A percentile compares a stretch with the other conserved stretches of the same genome.
Evolutionary conservation across 805 yeast genomes (phyloP).

Genomic region (Cyberlindnera euphorbiiphila): DNA sequence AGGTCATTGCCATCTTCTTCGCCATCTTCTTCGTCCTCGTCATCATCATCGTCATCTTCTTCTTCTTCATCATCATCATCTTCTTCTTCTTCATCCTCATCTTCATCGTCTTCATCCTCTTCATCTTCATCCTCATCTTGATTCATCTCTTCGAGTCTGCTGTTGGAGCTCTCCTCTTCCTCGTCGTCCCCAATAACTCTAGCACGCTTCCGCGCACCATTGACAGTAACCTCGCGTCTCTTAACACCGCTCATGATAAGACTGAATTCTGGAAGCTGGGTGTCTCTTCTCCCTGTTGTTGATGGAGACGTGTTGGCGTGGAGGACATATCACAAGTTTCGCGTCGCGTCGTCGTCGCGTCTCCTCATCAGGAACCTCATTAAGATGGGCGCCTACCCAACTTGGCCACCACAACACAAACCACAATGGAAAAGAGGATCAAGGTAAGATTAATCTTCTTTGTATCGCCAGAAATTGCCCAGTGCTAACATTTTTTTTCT

Average conservation of each 20-base stretch:
- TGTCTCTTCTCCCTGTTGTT: no score
- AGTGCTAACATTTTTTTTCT: not conserved
- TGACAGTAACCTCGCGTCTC: not conserved
- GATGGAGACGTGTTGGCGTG: no score
- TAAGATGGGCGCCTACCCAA: no score
- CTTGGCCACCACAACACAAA: no score
- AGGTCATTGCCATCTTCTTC: constrained; percentile 5
- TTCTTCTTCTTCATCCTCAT: constrained; percentile 11
- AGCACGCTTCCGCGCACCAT: constrained; percentile 3
- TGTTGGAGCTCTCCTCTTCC: constrained; percentile 1
- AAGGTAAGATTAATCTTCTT: no score
- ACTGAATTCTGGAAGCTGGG: not conserved
- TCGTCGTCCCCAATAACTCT: constrained; percentile 4
- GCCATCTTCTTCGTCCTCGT: constrained; percentile 11
- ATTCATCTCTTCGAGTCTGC: constrained; percentile 4
- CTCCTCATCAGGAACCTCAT: no score
- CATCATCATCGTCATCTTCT: constrained; percentile 11
- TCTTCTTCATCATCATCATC: constrained; percentile 16
- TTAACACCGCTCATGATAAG: constrained; percentile 1
- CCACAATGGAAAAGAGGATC: constrained; percentile 3
- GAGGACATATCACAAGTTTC: no score
- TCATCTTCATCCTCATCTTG: constrained; percentile 9
- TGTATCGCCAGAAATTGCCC: no score
- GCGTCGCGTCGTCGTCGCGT: no score
- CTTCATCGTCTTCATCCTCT: constrained; percentile 10